Base-by-base conservation (phyloP, 2,329 filamentous ascomycete genomes). In the Metarhizium sp. region DNA sequence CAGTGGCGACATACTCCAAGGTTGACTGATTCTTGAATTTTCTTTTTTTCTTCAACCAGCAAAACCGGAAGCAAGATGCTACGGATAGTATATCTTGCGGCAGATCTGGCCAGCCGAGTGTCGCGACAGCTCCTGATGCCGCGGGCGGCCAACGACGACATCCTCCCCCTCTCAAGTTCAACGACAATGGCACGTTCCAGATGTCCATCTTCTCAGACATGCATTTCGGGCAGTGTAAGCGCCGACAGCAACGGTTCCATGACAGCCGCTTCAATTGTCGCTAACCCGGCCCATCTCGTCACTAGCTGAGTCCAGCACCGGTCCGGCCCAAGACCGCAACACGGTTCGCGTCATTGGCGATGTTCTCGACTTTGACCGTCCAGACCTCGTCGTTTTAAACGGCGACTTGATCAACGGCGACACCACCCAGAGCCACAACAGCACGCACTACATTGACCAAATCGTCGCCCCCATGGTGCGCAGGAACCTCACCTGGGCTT, bases 321-420 rank as follows among this genome's bases (percentile, higher is more conserved):
- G 68, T 0, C 73, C 74, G 5, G 70, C 72, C 32, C 78, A 80
- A 58, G 86, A 89, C 64, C 62, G 73, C 56, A 79, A 80, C 50
- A 80, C 81, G 0, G 69, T 79, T 2, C 60, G 68, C 6, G 81
- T 87, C 0, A 80, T 89, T 62, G 74, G 75, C 50, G 69, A 72
- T 1, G 71, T 89, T 6, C 74, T 90, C 1, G 73, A 81, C 36
- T 67, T 65, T 0, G 85, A 88, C 55, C 61, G 65, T 0, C 78
- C 81, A 0, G 74, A 82, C 42, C 73, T 90, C 0, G 84, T 86
- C 0, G 80, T 90, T 0, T 67, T 90, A 18, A 90, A 88, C 54
- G 86, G 87, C 14, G 86, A 90, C 61, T 72, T 90, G 2, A 83
- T 88, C 52, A 86, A 85, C 0, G 85, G 86, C 40, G 85, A 89